Evolutionary conservation across 1,284 basidiomycete species (phyloP).

Genomic region (Fomitopsis palustris): DNA sequence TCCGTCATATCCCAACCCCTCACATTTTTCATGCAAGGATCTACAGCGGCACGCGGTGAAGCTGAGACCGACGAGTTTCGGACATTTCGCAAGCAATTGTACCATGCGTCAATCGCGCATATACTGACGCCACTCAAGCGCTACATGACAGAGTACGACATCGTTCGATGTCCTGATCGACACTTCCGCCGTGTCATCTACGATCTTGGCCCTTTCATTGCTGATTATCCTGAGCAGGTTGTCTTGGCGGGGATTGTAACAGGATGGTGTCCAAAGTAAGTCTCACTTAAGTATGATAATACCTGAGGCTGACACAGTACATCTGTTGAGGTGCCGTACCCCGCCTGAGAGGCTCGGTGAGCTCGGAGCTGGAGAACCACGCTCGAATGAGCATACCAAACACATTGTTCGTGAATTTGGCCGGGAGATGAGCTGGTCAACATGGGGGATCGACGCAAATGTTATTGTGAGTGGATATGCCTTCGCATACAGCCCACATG

Average conservation of each 20-base stretch:
- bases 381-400: no score
- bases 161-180: constrained; percentile 20
- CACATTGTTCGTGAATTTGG: no score
- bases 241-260: constrained; percentile 11
- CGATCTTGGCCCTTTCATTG: constrained; percentile 27
- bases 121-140: constrained; percentile 16
- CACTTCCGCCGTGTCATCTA: constrained; percentile 22
- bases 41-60: not conserved
- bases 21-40: no score
- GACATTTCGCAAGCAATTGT: no score
- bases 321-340: no score
- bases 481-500: not conserved
- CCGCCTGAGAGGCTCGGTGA: no score
- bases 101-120: constrained; percentile 1
- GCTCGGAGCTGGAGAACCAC: no score
- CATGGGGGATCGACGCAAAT: no score
- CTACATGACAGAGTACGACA: constrained; percentile 18
- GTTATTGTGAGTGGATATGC: not conserved
- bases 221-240: constrained; percentile 29
- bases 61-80: constrained; percentile 10
- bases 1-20: not conserved
- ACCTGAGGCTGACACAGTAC: no score
- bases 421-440: no score
- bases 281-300: no score
- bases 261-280: constrained; percentile 19